Base-by-base conservation (phyloP, 2,329 filamentous ascomycete species). In the Thielaviopsis cerberus region DNA sequence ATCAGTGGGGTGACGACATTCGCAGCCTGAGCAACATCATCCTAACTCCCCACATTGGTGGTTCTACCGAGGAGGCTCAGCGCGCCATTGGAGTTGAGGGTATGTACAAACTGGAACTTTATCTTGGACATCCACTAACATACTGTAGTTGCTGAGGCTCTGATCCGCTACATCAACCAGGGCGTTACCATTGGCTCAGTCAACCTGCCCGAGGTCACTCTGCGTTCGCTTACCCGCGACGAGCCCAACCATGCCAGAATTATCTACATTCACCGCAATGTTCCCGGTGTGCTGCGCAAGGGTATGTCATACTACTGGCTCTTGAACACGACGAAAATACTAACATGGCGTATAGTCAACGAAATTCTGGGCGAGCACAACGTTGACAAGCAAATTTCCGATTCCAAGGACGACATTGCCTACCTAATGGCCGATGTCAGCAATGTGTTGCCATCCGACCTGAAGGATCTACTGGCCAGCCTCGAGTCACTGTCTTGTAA, bases 381-480 rank as follows among this genome's bases (percentile, higher is more conserved):
- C 70, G 90, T 98, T 65, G 91, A 96, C 74, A 97, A 97, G 77
- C 92, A 98, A 73, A 97, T 94, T 75, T 92, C 88, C 55, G 92
- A 97, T 70, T 94, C 86, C 72, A 85, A 85, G 74, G 91, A 89
- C 64, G 91, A 97, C 69, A 79, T 92, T 63, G 92, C 92, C 22
- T 98, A 98, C 69, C 76, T 98, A 62, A 96, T 98, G 90, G 92
- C 92, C 7, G 92, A 98, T 73, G 86, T 98, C 66, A 95, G 88
- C 73, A 81, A 86, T 62, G 88, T 97, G 64, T 82, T 85, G 66
- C 78, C 80, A 55, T 76, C 76, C 48, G 85, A 95, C 66, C 88
- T 97, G 69, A 90, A 88, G 72, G 83, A 88, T 61, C 81, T 98
- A 57, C 88, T 85, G 64, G 85, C 91, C 64, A 83, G 78, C 66